Percentiles rank a stretch among this genome's conserved stretches.
Evolutionary conservation across 352 stramenopile species (phyloP).

Genomic region (Phytopythium oedochilum): DNA sequence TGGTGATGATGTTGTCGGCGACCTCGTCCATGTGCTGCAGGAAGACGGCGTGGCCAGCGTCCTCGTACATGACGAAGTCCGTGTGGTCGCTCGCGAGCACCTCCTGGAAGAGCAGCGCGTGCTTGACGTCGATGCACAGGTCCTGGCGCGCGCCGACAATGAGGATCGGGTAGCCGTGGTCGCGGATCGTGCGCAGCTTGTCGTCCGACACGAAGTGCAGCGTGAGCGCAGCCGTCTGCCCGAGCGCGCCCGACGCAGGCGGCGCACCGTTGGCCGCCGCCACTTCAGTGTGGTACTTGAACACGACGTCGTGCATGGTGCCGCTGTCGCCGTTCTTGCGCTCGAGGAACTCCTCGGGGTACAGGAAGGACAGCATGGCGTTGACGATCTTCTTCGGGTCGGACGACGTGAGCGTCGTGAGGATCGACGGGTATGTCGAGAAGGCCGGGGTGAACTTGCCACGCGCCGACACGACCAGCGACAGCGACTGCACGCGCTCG

Average conservation of each 20-base stretch:
- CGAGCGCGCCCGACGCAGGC: slow-evolving; percentile 13
- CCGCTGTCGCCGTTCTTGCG: slow-evolving; percentile 23
- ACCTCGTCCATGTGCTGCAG: slow-evolving; percentile 41
- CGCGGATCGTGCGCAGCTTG: slow-evolving; percentile 31
- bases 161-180: slow-evolving; percentile 38
- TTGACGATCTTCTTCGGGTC: slow-evolving; percentile 33
- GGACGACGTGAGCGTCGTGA: slow-evolving; percentile 34
- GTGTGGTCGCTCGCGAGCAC: slow-evolving; percentile 31
- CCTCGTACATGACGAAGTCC: slow-evolving; percentile 30
- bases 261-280: slow-evolving; percentile 15
- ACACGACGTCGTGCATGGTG: slow-evolving; percentile 37
- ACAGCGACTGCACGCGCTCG: slow-evolving; percentile 49
- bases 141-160: slow-evolving; percentile 30
- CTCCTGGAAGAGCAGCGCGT: slow-evolving; percentile 30
- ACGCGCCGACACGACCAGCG: slow-evolving; percentile 55
- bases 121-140: slow-evolving; percentile 23
- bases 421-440: slow-evolving; percentile 20
- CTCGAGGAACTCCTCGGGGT: slow-evolving; percentile 35
- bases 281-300: slow-evolving; percentile 33
- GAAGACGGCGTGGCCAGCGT: slow-evolving; percentile 36
- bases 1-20: slow-evolving; percentile 16
- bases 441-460: slow-evolving; percentile 33
- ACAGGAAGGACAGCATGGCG: slow-evolving; percentile 47
- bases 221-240: slow-evolving; percentile 24
- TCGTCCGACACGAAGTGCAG: slow-evolving; percentile 27